phyloP scores from a whole-genome alignment of 176 grass and related monocot genomes.

The Puccinellia tenuiflora region DNA sequence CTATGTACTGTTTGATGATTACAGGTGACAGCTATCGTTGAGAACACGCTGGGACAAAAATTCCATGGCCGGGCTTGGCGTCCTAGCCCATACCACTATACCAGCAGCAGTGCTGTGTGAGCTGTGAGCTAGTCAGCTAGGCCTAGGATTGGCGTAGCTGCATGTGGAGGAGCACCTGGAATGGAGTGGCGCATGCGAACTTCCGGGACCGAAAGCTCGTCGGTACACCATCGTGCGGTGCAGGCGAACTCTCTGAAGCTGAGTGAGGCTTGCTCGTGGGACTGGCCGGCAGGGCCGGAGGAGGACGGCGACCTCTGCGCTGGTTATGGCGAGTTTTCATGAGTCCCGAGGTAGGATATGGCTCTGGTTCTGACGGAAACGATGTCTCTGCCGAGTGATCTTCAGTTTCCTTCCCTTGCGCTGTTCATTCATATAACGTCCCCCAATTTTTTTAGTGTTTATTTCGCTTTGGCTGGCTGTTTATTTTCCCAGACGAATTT shows the following conservation, averaged over 20 bases:
- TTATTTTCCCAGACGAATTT: too few species aligned
- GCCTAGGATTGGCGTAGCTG: not conserved
- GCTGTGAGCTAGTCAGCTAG: not conserved
- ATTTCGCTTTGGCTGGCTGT: not conserved
- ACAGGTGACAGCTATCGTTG: not conserved
- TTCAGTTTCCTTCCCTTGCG: not conserved
- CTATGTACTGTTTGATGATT: not conserved
- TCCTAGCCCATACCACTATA: not conserved
- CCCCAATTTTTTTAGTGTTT: too few species aligned
- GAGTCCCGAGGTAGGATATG: slow-evolving; percentile 19
- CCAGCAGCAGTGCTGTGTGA: not conserved
- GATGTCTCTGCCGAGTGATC: not conserved
- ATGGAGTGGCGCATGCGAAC: not conserved
- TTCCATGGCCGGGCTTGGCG: not conserved
- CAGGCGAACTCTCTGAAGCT: not conserved
- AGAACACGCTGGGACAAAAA: slow-evolving; percentile 1
- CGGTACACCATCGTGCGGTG: slow-evolving; percentile 3
- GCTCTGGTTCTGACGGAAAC: slow-evolving; percentile 20
- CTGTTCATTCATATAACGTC: too few species aligned
- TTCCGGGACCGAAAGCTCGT: not conserved
- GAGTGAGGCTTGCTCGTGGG: not conserved
- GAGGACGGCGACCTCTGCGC: not conserved
- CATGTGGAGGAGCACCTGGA: slow-evolving; percentile 3
- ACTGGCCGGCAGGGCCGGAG: not conserved
- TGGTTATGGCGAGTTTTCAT: not conserved